phyloP scores from a whole-genome alignment of 148 eudicot genomes.

The Selenicereus undatus region DNA sequence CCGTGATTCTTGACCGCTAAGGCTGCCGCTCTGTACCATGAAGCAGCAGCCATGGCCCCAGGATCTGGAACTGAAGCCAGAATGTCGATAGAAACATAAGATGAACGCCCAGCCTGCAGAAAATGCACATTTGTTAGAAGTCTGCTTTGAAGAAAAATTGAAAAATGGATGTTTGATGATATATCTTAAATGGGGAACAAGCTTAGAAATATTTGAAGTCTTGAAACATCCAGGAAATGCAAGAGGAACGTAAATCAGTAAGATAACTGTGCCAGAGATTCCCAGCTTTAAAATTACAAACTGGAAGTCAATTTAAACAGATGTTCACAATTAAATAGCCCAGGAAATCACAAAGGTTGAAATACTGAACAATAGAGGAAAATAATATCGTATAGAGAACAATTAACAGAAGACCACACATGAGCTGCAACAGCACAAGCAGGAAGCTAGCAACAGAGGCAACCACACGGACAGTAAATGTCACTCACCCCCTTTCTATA shows the following conservation, averaged over 20 bases:
- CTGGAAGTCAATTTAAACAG: not conserved
- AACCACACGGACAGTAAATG: too few relatives aligned
- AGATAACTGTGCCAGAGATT: too few relatives aligned
- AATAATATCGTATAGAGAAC: not conserved
- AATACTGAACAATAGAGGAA: too few relatives aligned
- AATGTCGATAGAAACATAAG: slow-evolving; percentile 59
- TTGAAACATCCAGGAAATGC: not conserved
- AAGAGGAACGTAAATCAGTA: not conserved
- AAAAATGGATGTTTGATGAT: not conserved
- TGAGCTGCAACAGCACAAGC: not conserved
- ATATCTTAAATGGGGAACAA: not conserved
- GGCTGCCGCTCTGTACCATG: slow-evolving; percentile 91
- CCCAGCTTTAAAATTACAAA: not conserved
- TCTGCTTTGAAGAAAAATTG: not conserved
- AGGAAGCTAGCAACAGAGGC: not conserved
- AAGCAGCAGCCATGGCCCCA: slow-evolving; percentile 97
- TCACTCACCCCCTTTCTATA: too few relatives aligned
- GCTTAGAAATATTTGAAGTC: not conserved
- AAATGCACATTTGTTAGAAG: not conserved
- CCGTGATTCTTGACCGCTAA: slow-evolving; percentile 51
- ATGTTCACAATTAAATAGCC: too few relatives aligned
- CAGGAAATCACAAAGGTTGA: not conserved
- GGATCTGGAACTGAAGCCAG: slow-evolving; percentile 90
- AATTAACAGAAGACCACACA: too few relatives aligned
- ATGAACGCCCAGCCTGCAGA: slow-evolving; percentile 88